A percentile compares a stretch with the other conserved stretches of the same genome.
Conservation (phyloP, 2,329 filamentous ascomycete genomes). For the Sporothrix phasma region DNA sequence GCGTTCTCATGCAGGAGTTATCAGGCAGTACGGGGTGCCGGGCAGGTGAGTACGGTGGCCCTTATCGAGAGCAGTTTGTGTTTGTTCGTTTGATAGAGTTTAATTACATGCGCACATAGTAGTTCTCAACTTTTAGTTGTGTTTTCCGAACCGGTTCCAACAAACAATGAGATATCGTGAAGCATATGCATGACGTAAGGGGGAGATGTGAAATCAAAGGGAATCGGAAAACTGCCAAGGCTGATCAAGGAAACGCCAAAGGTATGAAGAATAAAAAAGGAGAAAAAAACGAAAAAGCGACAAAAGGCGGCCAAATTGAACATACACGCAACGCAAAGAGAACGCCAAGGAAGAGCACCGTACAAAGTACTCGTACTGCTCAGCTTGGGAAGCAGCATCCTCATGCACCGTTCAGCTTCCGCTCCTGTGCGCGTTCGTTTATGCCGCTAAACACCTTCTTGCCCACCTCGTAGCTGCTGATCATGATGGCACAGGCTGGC, state of each 20-base stretch:
- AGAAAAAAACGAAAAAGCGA: background rate
- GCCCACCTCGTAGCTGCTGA: slow-evolving; percentile 91
- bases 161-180: background rate
- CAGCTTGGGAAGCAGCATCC: background rate
- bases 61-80: background rate
- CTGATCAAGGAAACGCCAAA: background rate
- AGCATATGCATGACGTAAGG: background rate
- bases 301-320: background rate
- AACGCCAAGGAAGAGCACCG: background rate
- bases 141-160: background rate
- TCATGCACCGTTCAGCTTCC: slow-evolving; percentile 4
- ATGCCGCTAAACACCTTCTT: slow-evolving; percentile 75
- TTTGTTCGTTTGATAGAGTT: background rate
- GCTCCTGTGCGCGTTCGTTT: slow-evolving; percentile 44
- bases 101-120: background rate
- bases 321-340: background rate
- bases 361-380: too few species aligned
- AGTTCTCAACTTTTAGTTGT: background rate
- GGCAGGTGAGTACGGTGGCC: background rate
- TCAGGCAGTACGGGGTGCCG: background rate
- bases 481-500: slow-evolving; percentile 97
- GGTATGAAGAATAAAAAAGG: background rate
- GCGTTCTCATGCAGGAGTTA: background rate
- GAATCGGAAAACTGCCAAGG: background rate
- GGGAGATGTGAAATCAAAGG: background rate